Evolutionary conservation across 169 alveolate species (phyloP).

Genomic region (Cyclospora cayetanensis): DNA sequence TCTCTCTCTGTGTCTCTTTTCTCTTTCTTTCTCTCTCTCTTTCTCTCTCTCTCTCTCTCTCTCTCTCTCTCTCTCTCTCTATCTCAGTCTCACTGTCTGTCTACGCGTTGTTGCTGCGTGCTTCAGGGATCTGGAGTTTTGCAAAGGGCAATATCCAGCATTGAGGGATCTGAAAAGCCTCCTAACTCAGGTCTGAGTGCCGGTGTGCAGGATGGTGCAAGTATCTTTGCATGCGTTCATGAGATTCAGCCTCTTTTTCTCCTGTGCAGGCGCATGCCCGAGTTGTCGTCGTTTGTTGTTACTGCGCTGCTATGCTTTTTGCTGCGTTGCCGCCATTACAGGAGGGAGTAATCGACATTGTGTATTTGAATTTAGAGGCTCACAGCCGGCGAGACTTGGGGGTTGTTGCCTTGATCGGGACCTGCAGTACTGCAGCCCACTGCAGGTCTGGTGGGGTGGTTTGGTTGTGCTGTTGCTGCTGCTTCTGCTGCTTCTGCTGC

Average conservation of each 20-base stretch:
- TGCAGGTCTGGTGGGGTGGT: too few species aligned
- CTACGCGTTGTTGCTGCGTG: background rate
- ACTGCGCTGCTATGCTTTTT: background rate
- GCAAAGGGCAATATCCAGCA: constrained; percentile 44
- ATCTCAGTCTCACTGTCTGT: too few species aligned
- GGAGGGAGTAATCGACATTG: constrained; percentile 31
- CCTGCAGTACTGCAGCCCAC: constrained; percentile 46
- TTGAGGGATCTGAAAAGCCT: background rate
- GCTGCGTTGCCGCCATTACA: constrained; percentile 5
- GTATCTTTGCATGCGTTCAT: too few species aligned
- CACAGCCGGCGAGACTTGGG: constrained; percentile 30
- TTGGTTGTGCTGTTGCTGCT: too few species aligned
- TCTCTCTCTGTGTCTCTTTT: too few species aligned
- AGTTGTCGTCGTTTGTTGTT: background rate
- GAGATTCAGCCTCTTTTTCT: too few species aligned
- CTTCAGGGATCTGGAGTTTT: constrained; percentile 26
- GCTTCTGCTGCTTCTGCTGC: constrained; percentile 34
- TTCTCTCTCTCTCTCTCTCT: too few species aligned
- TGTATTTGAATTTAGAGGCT: constrained; percentile 28
- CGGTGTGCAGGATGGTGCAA: too few species aligned
- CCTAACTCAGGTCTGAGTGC: constrained; percentile 32
- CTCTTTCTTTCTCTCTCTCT: too few species aligned
- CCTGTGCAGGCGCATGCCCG: background rate
- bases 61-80: too few species aligned
- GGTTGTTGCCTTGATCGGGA: constrained; percentile 40